phyloP scores from a whole-genome alignment of 139 green algal genomes.

The Yamagishiella unicocca region DNA sequence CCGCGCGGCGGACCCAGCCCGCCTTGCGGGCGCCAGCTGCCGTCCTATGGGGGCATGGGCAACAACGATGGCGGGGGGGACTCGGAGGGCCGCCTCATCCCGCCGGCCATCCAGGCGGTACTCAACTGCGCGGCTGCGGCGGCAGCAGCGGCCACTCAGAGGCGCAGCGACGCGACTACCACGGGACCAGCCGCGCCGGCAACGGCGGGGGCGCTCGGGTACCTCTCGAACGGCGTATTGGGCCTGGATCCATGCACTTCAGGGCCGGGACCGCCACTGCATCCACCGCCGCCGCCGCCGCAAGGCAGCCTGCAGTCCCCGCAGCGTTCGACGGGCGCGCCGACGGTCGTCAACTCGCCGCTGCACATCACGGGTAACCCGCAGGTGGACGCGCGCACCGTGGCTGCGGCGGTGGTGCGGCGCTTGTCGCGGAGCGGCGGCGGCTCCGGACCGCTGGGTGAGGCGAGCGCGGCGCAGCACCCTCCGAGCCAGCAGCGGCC shows the following conservation, averaged over 20 bases:
- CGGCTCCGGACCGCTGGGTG: background rate
- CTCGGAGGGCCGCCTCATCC: background rate
- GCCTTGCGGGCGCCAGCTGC: too few relatives aligned
- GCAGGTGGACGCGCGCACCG: background rate
- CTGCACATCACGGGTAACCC: conserved; percentile 16
- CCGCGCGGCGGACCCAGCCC: too few relatives aligned
- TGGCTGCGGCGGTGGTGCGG: conserved; percentile 19
- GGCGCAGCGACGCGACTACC: background rate
- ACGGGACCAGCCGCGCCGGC: background rate
- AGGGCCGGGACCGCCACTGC: background rate
- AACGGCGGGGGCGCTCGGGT: background rate
- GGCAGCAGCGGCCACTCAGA: background rate
- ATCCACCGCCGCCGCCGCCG: background rate
- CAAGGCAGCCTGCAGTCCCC: background rate
- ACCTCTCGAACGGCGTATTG: too few relatives aligned
- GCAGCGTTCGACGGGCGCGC: background rate
- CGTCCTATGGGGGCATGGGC: background rate
- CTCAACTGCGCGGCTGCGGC: background rate
- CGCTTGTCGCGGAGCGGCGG: background rate
- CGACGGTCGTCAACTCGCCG: background rate
- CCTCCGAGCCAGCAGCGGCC: background rate
- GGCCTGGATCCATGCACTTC: background rate
- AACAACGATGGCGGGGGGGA: too few relatives aligned
- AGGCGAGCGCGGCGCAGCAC: background rate
- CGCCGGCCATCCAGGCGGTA: conserved; percentile 15